Base-by-base conservation (phyloP, 805 yeast species). In the Torulaspora franciscae region DNA sequence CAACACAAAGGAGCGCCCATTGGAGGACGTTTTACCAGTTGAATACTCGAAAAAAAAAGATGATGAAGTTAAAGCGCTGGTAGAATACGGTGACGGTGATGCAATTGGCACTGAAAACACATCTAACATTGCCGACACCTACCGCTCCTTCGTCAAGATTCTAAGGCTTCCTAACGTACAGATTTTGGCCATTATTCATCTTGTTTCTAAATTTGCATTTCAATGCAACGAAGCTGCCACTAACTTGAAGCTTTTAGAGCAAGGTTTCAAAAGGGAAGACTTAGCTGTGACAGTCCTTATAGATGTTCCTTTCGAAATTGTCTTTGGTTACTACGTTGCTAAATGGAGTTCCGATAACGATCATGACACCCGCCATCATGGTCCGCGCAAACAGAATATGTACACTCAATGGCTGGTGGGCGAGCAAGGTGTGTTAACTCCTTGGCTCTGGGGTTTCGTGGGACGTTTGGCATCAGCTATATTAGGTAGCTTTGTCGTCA, bases 221-320 rank as follows among this genome's bases (percentile, higher is more conserved):
- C 96, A 90, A 61, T 95, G 90, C 24, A 93, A 90, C 58, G 99
- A 93, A 65, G 89, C 93, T 6, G 97, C 95, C 24, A 93, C 98
- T 1, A 91, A 91, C 60, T 74, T 93, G 55, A 93, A 91, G 62
- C 71, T 93, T 17, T 69, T 93, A 5, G 99, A 93, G 61, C 83
- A 83, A 57, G 99, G 99, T 0, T 79, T 93, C 36, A 80, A 93
- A 32, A 86, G 90, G 61, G 99, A 93, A 64, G 98, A 93, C 61
- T 69, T 93, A 32, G 95, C 98, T 1, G 77, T 93, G 15, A 86
- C 96, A 0, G 98, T 91, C 0, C 67, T 93, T 37, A 86, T 93
- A 39, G 96, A 93, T 63, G 93, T 93, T 65, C 99, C 99, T 8
- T 89, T 93, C 64, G 98, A 93, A 62, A 84, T 93, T 62, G 67